Conservation (phyloP, 1,284 basidiomycete species). For the Sporisorium exsertum region DNA sequence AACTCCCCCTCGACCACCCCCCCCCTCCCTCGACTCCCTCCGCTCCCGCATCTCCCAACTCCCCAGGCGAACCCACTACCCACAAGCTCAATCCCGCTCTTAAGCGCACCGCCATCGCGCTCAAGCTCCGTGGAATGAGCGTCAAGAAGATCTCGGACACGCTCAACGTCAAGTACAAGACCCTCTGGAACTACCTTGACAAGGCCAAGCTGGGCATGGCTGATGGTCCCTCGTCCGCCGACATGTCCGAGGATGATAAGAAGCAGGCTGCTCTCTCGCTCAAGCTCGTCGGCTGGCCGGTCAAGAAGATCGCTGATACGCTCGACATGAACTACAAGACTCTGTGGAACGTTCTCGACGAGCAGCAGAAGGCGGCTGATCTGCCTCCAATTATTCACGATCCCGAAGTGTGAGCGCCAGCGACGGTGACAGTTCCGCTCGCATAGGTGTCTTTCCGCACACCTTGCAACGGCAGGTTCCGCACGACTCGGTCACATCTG, state of each 20-base stretch:
- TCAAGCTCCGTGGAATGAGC: slow-evolving; percentile 16
- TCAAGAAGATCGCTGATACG: slow-evolving; percentile 18
- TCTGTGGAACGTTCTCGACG: slow-evolving; percentile 17
- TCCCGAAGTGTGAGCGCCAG: slow-evolving; percentile 5
- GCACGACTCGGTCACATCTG: not conserved
- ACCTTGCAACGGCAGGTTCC: not conserved
- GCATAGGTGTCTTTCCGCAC: not conserved
- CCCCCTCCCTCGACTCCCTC: not conserved
- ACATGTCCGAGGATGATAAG: slow-evolving; percentile 14
- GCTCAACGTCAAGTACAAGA: slow-evolving; percentile 22
- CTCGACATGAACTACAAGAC: slow-evolving; percentile 33
- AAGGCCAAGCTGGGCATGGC: not conserved
- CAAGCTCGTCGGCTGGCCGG: slow-evolving; percentile 18
- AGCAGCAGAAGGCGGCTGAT: slow-evolving; percentile 16
- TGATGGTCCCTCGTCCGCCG: not conserved
- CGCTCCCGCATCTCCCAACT: not conserved
- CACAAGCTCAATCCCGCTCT: not conserved
- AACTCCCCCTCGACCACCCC: not conserved
- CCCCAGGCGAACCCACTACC: not conserved
- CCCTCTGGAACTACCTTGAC: slow-evolving; percentile 9
- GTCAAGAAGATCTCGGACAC: slow-evolving; percentile 15
- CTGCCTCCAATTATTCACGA: slow-evolving; percentile 8
- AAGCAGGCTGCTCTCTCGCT: slow-evolving; percentile 19
- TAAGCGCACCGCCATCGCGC: slow-evolving; percentile 13
- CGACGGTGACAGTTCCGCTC: not conserved